A percentile compares a stretch with the other conserved stretches of the same genome.
Conservation (phyloP, 768 basidiomycete genomes). For the Termitomyces sp. region DNA sequence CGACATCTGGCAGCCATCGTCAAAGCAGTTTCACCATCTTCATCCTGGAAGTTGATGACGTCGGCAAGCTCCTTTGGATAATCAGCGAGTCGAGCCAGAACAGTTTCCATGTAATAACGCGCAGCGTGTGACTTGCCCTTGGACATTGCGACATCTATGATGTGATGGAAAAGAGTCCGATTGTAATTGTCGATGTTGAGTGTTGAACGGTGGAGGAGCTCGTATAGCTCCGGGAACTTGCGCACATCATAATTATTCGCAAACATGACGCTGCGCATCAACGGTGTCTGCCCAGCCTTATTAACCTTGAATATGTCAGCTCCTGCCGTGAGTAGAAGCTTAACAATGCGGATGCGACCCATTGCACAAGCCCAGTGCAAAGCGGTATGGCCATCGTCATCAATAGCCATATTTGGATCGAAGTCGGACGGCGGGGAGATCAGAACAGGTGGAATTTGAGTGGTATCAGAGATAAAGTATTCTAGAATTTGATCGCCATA, state of each 20-base stretch:
- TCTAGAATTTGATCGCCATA: slow-evolving; percentile 97
- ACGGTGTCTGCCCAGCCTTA: slow-evolving; percentile 90
- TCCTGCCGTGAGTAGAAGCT: slow-evolving; percentile 86
- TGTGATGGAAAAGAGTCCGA: slow-evolving; percentile 96
- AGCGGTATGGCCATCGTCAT: slow-evolving; percentile 96
- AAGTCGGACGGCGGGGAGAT: slow-evolving; percentile 86
- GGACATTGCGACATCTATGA: slow-evolving; percentile 94
- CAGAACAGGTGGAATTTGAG: slow-evolving; percentile 82
- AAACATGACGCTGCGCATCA: slow-evolving; percentile 99
- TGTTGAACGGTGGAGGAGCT: slow-evolving; percentile 94
- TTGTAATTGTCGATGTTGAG: slow-evolving; percentile 98
- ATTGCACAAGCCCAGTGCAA: slow-evolving; percentile 99
- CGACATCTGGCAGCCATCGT: slow-evolving; percentile 95
- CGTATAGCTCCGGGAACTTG: slow-evolving; percentile 97
- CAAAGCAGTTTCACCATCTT: slow-evolving; percentile 96
- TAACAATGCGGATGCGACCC: slow-evolving; percentile 95
- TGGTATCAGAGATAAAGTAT: slow-evolving; percentile 97
- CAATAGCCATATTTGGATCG: slow-evolving; percentile 93
- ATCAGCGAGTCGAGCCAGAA: slow-evolving; percentile 79
- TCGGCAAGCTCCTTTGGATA: slow-evolving; percentile 96
- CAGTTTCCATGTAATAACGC: slow-evolving; percentile 98
- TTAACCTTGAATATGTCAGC: slow-evolving; percentile 98
- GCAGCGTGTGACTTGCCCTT: slow-evolving; percentile 98
- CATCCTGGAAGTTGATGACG: slow-evolving; percentile 98
- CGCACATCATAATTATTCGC: slow-evolving; percentile 99